These are phyloP conservation scores for Ascochyta fabae DNA, from an alignment of 2,329 filamentous ascomycete species.

Conservation along the genomic window DNA sequence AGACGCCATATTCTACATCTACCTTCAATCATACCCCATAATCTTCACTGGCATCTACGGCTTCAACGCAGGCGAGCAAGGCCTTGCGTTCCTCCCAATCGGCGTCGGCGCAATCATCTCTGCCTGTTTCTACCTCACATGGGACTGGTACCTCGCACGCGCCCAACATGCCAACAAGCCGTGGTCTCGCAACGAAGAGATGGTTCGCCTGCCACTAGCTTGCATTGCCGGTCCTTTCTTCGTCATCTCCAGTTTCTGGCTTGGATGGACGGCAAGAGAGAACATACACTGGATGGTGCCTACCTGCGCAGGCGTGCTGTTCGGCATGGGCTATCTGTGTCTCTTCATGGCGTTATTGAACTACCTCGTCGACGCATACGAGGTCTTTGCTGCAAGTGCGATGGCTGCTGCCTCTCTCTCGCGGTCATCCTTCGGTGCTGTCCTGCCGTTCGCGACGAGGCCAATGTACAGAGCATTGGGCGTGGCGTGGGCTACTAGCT, in stretches of 20 bases:
- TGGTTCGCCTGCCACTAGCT: slow-evolving; percentile 73
- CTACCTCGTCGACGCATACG: slow-evolving; percentile 71
- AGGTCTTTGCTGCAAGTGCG: slow-evolving; percentile 75
- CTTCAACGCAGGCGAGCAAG: slow-evolving; percentile 68
- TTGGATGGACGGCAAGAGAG: slow-evolving; percentile 50
- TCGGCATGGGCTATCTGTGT: slow-evolving; percentile 56
- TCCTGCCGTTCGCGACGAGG: slow-evolving; percentile 55
- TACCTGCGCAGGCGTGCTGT: slow-evolving; percentile 50
- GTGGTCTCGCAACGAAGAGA: slow-evolving; percentile 70
- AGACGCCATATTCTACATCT: slow-evolving; percentile 70
- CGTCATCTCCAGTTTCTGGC: slow-evolving; percentile 52
- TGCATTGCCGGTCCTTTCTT: slow-evolving; percentile 71
- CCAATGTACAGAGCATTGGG: slow-evolving; percentile 72
- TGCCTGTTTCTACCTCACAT: slow-evolving; percentile 67
- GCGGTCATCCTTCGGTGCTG: slow-evolving; percentile 77
- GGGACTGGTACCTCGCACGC: slow-evolving; percentile 65
- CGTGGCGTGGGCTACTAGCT: slow-evolving; percentile 68
- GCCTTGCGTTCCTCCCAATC: slow-evolving; percentile 73
- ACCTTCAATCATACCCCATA: slow-evolving; percentile 73
- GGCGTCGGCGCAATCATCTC: slow-evolving; percentile 67
- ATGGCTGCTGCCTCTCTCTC: slow-evolving; percentile 85
- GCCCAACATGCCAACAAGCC: slow-evolving; percentile 56
- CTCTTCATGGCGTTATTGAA: slow-evolving; percentile 64
- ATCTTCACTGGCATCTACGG: slow-evolving; percentile 70
- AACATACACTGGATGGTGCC: slow-evolving; percentile 55